Evolutionary conservation across 2,329 filamentous ascomycete genomes (phyloP), one percentile per base, ranked within the genome.

Genomic region (Tolypocladium endophyticum): DNA sequence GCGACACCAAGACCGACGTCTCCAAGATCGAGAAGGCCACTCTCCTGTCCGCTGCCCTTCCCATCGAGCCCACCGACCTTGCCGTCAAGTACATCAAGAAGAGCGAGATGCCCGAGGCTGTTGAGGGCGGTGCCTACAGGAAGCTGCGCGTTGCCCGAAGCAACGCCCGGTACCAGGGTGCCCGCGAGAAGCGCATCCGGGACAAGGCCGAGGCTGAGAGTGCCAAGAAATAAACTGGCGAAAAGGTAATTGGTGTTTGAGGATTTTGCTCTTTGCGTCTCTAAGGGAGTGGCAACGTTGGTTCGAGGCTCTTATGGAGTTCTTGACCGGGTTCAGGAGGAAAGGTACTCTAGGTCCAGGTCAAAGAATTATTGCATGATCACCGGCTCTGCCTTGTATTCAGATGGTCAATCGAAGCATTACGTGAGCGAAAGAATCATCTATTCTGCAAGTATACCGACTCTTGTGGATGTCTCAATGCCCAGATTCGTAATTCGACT

Each of bases 171-270:
- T 82, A 89, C 73, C 78, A 84, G 66, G 94, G 94, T 79, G 84
- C 84, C 73, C 87, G 92, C 77, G 92, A 95, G 85, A 97, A 97
- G 92, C 88, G 94, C 74, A 87, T 83, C 71, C 89, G 88, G 84
- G 90, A 90, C 72, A 93, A 88, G 83, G 88, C 87, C 71, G 90
- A 92, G 76, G 90, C 89, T 74, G 88, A 89, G 76, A 82, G 81
- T 73, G 85, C 86, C 79, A 93, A 93, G 89, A 93, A 94, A 87
- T 93, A 92, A 81, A 75, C 72, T 72, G 65, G 65, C 66, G 69
- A 71, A 73, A 73, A 70, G 69, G 71, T 67, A 73, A 73, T 68
- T 69, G 73, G 73, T 74, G 73, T 75, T 76, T 72, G 69, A 71
- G 71, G 72, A 68, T 72, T 74, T 74, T 72, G 72, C 72, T 74